Evolutionary conservation across 1,139 yeast genomes (phyloP).

Genomic region (Suhomyces panamericanus): DNA sequence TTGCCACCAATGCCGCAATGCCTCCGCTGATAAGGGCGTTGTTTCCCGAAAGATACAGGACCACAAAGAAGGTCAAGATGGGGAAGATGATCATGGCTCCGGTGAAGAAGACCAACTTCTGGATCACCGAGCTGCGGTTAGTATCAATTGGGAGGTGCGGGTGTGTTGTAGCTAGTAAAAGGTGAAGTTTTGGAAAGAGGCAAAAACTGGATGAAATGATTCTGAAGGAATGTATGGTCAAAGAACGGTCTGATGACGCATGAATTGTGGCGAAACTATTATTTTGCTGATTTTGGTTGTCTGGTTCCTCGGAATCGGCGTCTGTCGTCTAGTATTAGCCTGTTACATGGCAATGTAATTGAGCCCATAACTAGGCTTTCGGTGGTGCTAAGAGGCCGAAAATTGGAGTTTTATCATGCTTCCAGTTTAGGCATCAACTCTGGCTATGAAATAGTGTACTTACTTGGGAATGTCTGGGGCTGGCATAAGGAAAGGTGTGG

Average conservation of each 20-base stretch:
- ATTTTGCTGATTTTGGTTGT: no score
- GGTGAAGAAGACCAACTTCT: constrained; percentile 81
- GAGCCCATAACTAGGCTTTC: no score
- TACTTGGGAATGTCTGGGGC: constrained; percentile 56
- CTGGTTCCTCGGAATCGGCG: no score
- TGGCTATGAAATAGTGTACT: constrained; percentile 21
- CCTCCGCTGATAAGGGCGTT: constrained; percentile 85
- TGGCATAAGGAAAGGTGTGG: constrained; percentile 37
- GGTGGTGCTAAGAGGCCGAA: not conserved
- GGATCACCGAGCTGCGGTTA: constrained; percentile 53
- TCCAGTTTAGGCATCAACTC: not conserved
- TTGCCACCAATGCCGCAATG: constrained; percentile 83
- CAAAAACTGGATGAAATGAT: no score
- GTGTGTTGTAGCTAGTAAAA: not conserved
- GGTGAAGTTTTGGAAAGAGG: no score
- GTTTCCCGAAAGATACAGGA: constrained; percentile 50
- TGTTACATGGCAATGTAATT: no score
- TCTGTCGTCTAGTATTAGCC: no score
- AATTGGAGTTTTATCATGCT: no score
- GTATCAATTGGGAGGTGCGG: not conserved
- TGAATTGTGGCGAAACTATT: no score
- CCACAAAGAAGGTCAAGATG: constrained; percentile 64
- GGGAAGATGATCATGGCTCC: constrained; percentile 87
- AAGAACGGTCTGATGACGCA: no score
- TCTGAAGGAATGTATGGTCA: no score